phyloP scores from a whole-genome alignment of 192 early-diverging fungal species.

The Tieghemiomyces parasiticus region DNA sequence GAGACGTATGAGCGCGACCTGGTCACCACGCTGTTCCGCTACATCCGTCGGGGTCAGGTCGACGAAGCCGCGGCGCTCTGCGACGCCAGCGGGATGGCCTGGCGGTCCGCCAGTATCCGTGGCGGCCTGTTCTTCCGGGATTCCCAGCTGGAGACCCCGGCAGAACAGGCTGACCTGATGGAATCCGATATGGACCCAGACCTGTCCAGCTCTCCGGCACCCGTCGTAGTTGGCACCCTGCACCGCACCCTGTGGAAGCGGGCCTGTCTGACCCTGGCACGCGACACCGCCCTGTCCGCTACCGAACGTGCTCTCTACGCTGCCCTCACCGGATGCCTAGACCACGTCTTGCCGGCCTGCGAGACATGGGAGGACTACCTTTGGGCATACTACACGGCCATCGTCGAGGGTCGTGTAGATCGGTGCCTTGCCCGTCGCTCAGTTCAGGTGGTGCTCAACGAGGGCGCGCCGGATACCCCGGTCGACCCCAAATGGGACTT shows the following conservation, averaged over 20 bases:
- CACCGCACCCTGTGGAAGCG: constrained; percentile 27
- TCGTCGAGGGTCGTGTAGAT: constrained; percentile 47
- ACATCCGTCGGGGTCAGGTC: constrained; percentile 55
- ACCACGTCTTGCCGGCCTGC: constrained; percentile 60
- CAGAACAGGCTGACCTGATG: background rate
- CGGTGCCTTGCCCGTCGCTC: constrained; percentile 10
- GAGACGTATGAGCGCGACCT: constrained; percentile 33
- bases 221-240: constrained; percentile 25
- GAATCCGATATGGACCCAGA: background rate
- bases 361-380: constrained; percentile 75
- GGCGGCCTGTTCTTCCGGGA: constrained; percentile 46
- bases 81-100: constrained; percentile 51
- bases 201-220: background rate
- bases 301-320: constrained; percentile 69
- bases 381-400: constrained; percentile 64
- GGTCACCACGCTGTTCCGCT: constrained; percentile 53
- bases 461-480: background rate
- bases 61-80: constrained; percentile 56
- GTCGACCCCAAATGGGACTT: background rate
- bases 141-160: constrained; percentile 12
- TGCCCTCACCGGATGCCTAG: constrained; percentile 51
- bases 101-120: constrained; percentile 63
- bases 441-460: background rate
- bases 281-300: constrained; percentile 31
- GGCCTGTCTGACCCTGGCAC: constrained; percentile 23